Evolutionary conservation across 495 filamentous ascomycete genomes (phyloP), one percentile per base, ranked within the genome.

Genomic region (Penicillium bialowiezense): DNA sequence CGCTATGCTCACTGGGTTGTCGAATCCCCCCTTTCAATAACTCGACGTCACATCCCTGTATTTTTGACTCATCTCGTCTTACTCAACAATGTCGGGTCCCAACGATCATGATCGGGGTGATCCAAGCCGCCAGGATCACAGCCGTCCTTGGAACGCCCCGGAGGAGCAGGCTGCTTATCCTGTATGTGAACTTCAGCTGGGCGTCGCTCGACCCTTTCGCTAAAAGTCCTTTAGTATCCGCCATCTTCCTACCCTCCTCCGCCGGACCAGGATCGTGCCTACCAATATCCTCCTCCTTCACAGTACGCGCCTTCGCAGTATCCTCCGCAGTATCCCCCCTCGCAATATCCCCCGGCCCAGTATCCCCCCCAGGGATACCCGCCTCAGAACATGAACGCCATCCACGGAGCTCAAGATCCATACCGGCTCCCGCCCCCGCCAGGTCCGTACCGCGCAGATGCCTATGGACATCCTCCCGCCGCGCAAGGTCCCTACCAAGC

Each of bases 401-500:
- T 72, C 21, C 70, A 73, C 43, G 66, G 62, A 52, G 51, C 52
- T 17, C 67, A 68, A 54, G 70, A 74, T 51, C 59, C 67, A 15
- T 72, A 76, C 55, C 64, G 64, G 41, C 58, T 65, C 13, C 68
- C 69, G 23, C 72, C 69, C 26, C 74, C 70, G 15, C 70, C 73
- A 28, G 69, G 62, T 34, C 44, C 64, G 23, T 75, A 69, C 62
- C 75, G 72, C 41, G 58, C 65, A 31, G 74, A 77, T 48, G 60
- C 70, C 38, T 78, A 78, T 52, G 72, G 55, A 56, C 74, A 51
- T 56, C 64, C 60, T 58, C 77, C 66, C 5, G 40, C 44, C 40
- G 67, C 68, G 20, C 57, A 79, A 60, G 62, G 87, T 56, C 71
- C 83, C 73, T 68, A 84, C 64, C 62, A 86, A 62, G 64, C 84